Evolutionary conservation across 257 asterid genomes (phyloP).

Genomic region (Nicotiana tabacum): DNA sequence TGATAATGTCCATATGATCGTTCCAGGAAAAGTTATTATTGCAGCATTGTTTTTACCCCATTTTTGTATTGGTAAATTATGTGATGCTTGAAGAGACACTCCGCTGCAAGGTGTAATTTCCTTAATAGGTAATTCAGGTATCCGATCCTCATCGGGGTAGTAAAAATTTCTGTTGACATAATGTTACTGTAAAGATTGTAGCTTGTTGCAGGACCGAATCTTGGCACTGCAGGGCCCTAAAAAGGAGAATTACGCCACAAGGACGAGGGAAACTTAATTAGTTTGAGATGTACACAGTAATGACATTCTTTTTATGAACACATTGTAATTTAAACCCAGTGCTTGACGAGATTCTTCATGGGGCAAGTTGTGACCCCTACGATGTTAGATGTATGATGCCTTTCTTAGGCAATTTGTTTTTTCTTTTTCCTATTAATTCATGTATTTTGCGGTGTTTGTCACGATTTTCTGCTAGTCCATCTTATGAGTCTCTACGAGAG

Average conservation of each 20-base stretch:
- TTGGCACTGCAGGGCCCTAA: background rate
- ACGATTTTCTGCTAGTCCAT: background rate
- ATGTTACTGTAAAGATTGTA: background rate
- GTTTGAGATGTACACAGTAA: background rate
- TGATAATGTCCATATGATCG: background rate
- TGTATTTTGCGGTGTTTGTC: background rate
- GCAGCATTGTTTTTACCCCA: slow-evolving; percentile 7
- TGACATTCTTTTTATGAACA: background rate
- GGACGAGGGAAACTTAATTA: background rate
- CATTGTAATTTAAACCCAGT: background rate
- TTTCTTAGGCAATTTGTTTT: background rate
- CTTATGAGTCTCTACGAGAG: too few species aligned
- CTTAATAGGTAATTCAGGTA: background rate
- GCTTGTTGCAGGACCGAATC: background rate
- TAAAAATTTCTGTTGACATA: background rate
- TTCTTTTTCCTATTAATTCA: background rate
- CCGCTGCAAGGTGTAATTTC: slow-evolving; percentile 6
- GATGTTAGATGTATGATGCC: background rate
- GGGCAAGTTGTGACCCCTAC: background rate
- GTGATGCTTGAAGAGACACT: slow-evolving; percentile 11
- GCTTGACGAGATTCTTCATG: background rate
- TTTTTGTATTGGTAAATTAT: background rate
- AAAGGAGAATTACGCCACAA: background rate
- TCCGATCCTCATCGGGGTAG: background rate
- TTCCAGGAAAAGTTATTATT: background rate